Base-by-base conservation (phyloP, 805 yeast genomes). In the Candida alai region DNA sequence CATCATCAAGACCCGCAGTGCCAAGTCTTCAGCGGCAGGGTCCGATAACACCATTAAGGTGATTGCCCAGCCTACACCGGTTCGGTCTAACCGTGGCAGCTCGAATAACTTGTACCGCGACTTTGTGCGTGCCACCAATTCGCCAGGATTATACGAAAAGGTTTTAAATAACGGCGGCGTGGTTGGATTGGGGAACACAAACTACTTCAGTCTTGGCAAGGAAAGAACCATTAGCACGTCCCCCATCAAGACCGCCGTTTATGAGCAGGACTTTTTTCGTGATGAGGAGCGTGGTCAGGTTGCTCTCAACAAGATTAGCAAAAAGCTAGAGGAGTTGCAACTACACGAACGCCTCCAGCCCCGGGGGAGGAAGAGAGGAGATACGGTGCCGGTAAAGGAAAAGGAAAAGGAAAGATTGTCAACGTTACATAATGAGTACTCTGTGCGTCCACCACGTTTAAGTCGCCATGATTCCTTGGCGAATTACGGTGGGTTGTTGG, bases 161-260 rank as follows among this genome's bases (percentile, higher is more conserved):
- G 21, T 32, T 6, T 19, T 26, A 12, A 25, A 12, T 11, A 31
- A 31, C 19, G 37, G 37, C 9, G 28, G 32, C 10, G 60, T 62
- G 6, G 61, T 65, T 10, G 72, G 72, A 2, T 51, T 66, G 31
- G 69, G 72, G 5, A 63, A 57, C 41, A 22, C 28, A 11, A 54
- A 57, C 28, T 59, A 55, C 39, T 58, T 61, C 42, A 52, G 55
- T 30, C n/a, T n/a, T n/a, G n/a, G n/a, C n/a, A 56, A 32, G 52
- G 48, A 15, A 42, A 45, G 20, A 45, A 54, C 27, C 6, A 28
- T 37, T 7, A 32, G 34, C 9, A 52, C 56, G 4, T 54, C 64
- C 25, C 69, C 62, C 12, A 56, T 56, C 34, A 45, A 43, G 42
- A 41, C 34, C 14, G 21, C n/a, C n/a, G n/a, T n/a, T n/a, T n/a